Evolutionary conservation across 441 rosid species (phyloP).

Genomic region (Populus hybrid): DNA sequence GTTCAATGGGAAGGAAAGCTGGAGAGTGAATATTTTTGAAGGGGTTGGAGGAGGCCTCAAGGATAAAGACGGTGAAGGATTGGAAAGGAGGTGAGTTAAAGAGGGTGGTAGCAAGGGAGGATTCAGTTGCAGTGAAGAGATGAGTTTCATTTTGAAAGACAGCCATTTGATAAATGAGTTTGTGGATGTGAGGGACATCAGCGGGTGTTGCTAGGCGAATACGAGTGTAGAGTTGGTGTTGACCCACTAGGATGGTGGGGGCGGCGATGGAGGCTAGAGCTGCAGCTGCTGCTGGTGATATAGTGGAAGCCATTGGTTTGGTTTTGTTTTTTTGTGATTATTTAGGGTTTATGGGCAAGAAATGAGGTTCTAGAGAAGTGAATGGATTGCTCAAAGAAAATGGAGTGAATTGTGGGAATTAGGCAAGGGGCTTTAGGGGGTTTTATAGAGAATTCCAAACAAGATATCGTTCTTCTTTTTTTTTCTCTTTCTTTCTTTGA

Average conservation of each 20-base stretch:
- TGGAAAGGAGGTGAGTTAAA: conserved; percentile 32
- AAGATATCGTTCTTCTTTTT: neutral
- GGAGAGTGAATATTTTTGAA: conserved; percentile 24
- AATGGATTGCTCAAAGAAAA: neutral
- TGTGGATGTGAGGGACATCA: conserved; percentile 9
- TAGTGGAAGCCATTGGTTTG: neutral
- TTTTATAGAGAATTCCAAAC: neutral
- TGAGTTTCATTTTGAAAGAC: conserved; percentile 5
- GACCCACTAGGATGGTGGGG: neutral
- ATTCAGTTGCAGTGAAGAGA: conserved; percentile 6
- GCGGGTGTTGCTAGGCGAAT: conserved; percentile 1
- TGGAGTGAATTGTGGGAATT: neutral
- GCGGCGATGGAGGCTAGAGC: neutral
- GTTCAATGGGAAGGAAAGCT: conserved; percentile 29
- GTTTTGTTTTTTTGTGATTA: neutral
- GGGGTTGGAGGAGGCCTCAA: conserved; percentile 63
- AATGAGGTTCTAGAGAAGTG: neutral
- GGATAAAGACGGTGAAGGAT: conserved; percentile 79
- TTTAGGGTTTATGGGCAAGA: neutral
- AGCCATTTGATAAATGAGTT: neutral
- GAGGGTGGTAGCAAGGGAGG: neutral
- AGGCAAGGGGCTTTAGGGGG: neutral
- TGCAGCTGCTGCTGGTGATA: neutral
- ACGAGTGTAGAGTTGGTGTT: neutral
- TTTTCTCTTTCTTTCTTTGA: neutral